Base-by-base conservation (phyloP, 2,329 filamentous ascomycete genomes). In the Tolypocladium pustulatum region DNA sequence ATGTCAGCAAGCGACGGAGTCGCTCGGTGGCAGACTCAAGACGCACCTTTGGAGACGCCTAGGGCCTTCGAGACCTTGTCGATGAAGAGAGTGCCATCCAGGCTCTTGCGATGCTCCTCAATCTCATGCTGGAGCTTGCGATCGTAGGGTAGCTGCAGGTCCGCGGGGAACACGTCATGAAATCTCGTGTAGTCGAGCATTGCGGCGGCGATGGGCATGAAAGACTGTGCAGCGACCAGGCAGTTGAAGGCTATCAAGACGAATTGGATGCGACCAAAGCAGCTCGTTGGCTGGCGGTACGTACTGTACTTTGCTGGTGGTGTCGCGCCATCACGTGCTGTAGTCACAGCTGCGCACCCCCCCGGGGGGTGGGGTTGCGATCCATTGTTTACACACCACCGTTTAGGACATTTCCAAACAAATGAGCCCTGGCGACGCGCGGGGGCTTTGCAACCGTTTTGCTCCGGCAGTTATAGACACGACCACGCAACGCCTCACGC, bases 81-180 rank as follows among this genome's bases (percentile, higher is more conserved):
- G 68, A 93, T 87, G 72, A 94, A 95, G 59, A 93, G 81, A 59
- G 81, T 77, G 64, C 88, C 87, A 61, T 86, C 84, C 25, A 91
- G 78, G 55, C 75, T 80, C 67, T 86, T 88, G 64, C 89, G 86
- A 67, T 83, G 83, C 36, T 78, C 75, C 60, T 87, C 79, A 58
- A 91, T 89, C 54, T 84, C 80, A 54, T 86, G 80, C 58, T 84
- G 75, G 37, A 80, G 71, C 61, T 81, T 79, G 59, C 83, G 78
- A 67, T 85, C 81, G 71, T 89, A 90, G 2, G 81, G 79, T 60
- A 83, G 83, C 6, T 81, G 79, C 7, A 79, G 75, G 57, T 84
- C 80, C 46, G 81, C 76, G 27, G 78, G 78, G 64, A 93, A 94
- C 1, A 91, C 83, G 10, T 82, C 76, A 27, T 88, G 80, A 61